Base-by-base conservation (phyloP, 2,329 filamentous ascomycete genomes). In the Ascosphaera apis region DNA sequence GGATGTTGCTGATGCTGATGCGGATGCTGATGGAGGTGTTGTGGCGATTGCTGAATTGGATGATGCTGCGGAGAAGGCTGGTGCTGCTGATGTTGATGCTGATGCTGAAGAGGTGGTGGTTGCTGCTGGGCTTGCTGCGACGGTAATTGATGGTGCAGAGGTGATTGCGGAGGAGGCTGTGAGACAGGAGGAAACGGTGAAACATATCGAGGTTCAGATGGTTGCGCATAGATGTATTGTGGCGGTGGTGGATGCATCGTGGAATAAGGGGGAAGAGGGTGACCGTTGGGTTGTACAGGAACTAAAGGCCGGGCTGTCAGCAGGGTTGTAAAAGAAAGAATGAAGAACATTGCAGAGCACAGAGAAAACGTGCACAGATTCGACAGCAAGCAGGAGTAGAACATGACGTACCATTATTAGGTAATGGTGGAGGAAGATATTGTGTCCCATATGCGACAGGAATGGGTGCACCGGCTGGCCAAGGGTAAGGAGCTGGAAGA, bases 381-480 rank as follows among this genome's bases (percentile, higher is more conserved):
- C 12, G 27, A 30, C 27, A 13, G n/a, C n/a, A n/a, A 12, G 9
- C n/a, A 30, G n/a, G 27, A 30, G n/a, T 12, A 30, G 9, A 12
- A 13, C 5, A 30, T 3, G n/a, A 30, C 27, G 5, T 6, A 30
- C 27, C 27, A 30, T 30, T 30, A n/a, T n/a, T n/a, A 13, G 27
- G 27, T 13, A 30, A 42, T 5, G 56, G 45, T 4, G 56, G 45
- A 16, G 55, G 53, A 15, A 58, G 45, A 39, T 57, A 58, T 4
- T 45, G 43, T n/a, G 47, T 43, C 15, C 44, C 47, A 38, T 55
- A 58, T 33, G 56, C 56, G n/a, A 57, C 60, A 15, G 52, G 51
- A 38, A 61, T 46, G 8, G 57, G 56, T n/a, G 55, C n/a, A 30
- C n/a, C 56, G 5, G 57, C 54, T 6, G 58, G 55, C 55, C 59